These are phyloP conservation scores for Salix caprea DNA, from an alignment of 345 rosid genomes.

Conservation along the genomic window DNA sequence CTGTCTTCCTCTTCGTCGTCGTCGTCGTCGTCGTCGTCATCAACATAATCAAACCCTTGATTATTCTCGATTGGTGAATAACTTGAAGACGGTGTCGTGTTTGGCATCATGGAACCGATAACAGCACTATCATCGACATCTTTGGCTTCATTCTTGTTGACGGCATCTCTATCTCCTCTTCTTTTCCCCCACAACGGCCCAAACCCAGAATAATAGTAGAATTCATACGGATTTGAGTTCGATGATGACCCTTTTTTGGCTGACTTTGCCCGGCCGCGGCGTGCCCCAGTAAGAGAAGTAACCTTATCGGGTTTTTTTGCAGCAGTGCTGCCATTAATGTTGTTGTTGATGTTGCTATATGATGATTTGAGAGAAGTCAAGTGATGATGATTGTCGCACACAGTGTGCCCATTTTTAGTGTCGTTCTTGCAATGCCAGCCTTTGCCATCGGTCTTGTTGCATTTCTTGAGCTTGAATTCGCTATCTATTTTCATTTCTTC, in stretches of 20 bases:
- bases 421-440: conserved; percentile 29
- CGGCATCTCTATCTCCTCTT: conserved; percentile 35
- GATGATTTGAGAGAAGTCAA: conserved; percentile 28
- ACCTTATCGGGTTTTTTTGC: conserved; percentile 15
- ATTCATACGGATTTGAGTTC: conserved; percentile 55
- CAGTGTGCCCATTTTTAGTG: conserved; percentile 18
- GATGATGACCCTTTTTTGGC: conserved; percentile 34
- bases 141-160: background rate
- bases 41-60: conserved; percentile 30
- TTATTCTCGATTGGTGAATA: conserved; percentile 22
- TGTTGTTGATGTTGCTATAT: conserved; percentile 3
- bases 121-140: background rate
- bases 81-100: conserved; percentile 24
- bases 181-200: conserved; percentile 84
- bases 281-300: conserved; percentile 13
- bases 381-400: conserved; percentile 31
- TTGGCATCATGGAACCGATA: background rate
- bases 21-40: conserved; percentile 28
- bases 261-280: conserved; percentile 42
- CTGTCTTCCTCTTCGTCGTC: conserved; percentile 16
- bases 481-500: conserved; percentile 11
- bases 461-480: conserved; percentile 11
- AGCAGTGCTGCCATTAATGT: background rate
- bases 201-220: conserved; percentile 92
- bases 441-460: conserved; percentile 33